Base-by-base conservation (phyloP, 2,329 filamentous ascomycete species). In the Hypoxylon sp. region DNA sequence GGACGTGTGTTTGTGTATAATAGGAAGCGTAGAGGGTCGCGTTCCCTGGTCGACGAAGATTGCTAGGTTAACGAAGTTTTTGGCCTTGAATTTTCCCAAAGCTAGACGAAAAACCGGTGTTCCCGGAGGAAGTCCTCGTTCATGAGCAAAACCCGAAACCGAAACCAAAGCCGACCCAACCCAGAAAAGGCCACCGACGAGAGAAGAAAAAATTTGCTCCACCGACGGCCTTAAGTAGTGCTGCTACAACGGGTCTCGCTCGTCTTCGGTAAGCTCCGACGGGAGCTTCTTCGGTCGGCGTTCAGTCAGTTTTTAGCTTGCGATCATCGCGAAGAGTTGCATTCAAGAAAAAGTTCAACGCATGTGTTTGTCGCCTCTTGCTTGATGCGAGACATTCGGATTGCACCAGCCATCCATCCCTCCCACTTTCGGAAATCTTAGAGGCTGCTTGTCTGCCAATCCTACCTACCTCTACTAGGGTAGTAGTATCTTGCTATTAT, bases 191-290 rank as follows among this genome's bases (percentile, higher is more conserved):
- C 62, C 49, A 68, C 65, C 65, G 65, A 68, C 62, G 39, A 48
- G 11, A 41, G 19, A 20, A 41, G 4, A 39, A 19, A 19, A 64
- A 46, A 67, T 56, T 64, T 62, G 34, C 63, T 66, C 62, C 65
- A 68, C 65, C 62, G 59, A 68, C 59, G 57, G 62, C 59, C 61
- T 59, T 56, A 65, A 68, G 62, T 61, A 64, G 63, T 57, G 57
- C 55, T 59, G 55, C 65, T 32, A 63, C 62, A 48, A 48, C 46
- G 56, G 41, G 52, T 28, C n/a, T 49, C 53, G 39, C 59, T 17
- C 37, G 3, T 39, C 56, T 61, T 59, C 48, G 58, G 56, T 67
- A 60, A 64, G 52, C 51, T 59, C 50, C 43, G 19, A 17, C 28
- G 34, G 41, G 47, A 32, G 55, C 59, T 61, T 22, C 37, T 37